These are phyloP conservation scores for Barbatosphaeria neglecta DNA, from an alignment of 495 filamentous ascomycete genomes.

Conservation along the genomic window DNA sequence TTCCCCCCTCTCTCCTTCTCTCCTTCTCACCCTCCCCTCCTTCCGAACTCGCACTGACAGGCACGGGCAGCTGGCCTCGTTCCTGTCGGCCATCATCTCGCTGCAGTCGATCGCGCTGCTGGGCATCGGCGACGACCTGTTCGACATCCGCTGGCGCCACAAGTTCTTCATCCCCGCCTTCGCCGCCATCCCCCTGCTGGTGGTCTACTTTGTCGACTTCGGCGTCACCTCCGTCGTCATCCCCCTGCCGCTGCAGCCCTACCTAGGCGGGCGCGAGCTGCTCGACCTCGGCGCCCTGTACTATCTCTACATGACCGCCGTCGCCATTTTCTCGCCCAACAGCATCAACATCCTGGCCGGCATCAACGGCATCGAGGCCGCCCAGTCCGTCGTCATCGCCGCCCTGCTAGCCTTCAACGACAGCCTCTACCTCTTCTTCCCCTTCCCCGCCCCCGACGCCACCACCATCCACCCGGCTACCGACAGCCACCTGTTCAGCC, in stretches of 20 bases:
- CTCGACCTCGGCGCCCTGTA: slow-evolving; percentile 83
- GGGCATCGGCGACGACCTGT: slow-evolving; percentile 88
- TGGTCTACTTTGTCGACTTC: slow-evolving; percentile 97
- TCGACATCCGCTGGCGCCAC: slow-evolving; percentile 97
- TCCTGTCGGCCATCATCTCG: slow-evolving; percentile 85
- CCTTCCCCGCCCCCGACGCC: slow-evolving; percentile 27
- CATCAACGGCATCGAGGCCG: slow-evolving; percentile 94
- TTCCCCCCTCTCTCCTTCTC: neutral
- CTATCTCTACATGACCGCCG: slow-evolving; percentile 89
- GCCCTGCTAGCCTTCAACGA: slow-evolving; percentile 77
- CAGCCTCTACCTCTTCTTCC: slow-evolving; percentile 61
- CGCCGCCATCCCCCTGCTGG: slow-evolving; percentile 83
- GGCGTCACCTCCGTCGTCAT: slow-evolving; percentile 92
- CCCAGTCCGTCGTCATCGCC: slow-evolving; percentile 86
- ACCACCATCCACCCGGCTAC: slow-evolving; percentile 72
- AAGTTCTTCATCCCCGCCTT: slow-evolving; percentile 96
- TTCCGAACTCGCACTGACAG: no score
- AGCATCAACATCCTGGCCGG: slow-evolving; percentile 98
- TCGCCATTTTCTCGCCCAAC: slow-evolving; percentile 94
- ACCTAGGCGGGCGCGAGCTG: slow-evolving; percentile 62
- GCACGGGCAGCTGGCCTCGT: slow-evolving; percentile 66
- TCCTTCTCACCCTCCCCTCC: no score
- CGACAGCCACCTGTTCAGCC: slow-evolving; percentile 88
- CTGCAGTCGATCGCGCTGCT: slow-evolving; percentile 82
- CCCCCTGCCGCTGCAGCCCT: slow-evolving; percentile 68